A percentile compares a stretch with the other conserved stretches of the same genome.
These are phyloP conservation scores for Lactarius trivialis DNA, from an alignment of 768 basidiomycete genomes.

Conservation along the genomic window DNA sequence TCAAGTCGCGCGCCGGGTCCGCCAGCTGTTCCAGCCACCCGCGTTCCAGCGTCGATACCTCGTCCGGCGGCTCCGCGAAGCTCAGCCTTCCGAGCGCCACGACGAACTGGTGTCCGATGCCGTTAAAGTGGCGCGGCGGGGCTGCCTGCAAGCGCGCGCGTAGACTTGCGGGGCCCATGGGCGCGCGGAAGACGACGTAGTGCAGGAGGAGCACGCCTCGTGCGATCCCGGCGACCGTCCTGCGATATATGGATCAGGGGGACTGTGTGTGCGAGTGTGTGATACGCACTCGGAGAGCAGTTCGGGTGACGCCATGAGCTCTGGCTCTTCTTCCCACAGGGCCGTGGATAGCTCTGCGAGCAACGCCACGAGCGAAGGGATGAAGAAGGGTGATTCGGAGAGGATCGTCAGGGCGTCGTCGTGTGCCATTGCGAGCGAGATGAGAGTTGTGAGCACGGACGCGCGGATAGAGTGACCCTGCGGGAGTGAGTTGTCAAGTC, in stretches of 20 bases:
- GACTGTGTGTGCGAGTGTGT: too few species aligned
- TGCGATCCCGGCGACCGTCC: constrained; percentile 44
- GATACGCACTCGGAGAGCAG: constrained; percentile 34
- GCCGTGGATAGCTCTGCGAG: constrained; percentile 46
- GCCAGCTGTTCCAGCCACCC: constrained; percentile 25
- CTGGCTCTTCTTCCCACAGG: constrained; percentile 62
- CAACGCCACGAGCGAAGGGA: constrained; percentile 59
- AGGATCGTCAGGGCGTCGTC: constrained; percentile 35
- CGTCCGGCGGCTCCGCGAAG: constrained; percentile 40
- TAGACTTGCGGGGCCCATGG: constrained; percentile 37
- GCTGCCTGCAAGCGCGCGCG: constrained; percentile 53
- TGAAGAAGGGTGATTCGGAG: constrained; percentile 44
- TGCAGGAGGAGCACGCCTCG: constrained; percentile 57
- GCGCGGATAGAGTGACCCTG: constrained; percentile 35
- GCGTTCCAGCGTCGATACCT: constrained; percentile 21
- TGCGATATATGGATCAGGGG: too few species aligned
- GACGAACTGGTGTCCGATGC: constrained; percentile 61
- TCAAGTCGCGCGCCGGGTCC: constrained; percentile 28
- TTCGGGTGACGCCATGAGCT: constrained; percentile 33
- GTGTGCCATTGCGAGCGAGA: constrained; percentile 36
- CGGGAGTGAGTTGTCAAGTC: background rate
- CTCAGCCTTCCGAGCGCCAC: constrained; percentile 73
- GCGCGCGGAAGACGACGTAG: constrained; percentile 47
- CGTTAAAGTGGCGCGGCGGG: constrained; percentile 49
- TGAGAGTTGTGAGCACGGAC: constrained; percentile 36